A percentile compares a stretch with the other conserved stretches of the same genome.
Evolutionary conservation across 1,139 yeast genomes (phyloP).

Genomic region (Kluyveromyces sp.): DNA sequence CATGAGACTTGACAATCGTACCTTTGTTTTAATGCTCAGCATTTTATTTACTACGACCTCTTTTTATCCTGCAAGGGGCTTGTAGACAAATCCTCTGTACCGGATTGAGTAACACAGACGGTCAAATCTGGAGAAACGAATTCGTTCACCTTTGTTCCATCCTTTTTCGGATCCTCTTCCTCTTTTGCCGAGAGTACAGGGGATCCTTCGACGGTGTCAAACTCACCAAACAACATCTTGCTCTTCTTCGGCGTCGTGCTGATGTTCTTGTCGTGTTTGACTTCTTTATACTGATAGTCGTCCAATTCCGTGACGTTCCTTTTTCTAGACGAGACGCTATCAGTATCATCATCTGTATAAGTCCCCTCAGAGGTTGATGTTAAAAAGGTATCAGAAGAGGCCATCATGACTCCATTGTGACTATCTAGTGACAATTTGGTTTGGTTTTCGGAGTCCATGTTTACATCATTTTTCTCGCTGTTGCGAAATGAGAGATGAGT

Average conservation of each 20-base stretch:
- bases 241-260: constrained; percentile 23
- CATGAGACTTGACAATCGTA: too few species aligned
- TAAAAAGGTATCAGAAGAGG: not conserved
- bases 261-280: constrained; percentile 3
- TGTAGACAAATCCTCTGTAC: not conserved
- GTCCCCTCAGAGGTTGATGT: not conserved
- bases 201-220: not conserved
- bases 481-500: too few species aligned
- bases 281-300: constrained; percentile 19
- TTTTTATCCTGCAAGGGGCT: constrained; percentile 4
- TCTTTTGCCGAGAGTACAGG: constrained; percentile 1
- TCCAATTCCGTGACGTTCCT: constrained; percentile 25
- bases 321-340: constrained; percentile 15
- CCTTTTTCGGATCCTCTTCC: not conserved
- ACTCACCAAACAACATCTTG: constrained; percentile 7
- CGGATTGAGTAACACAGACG: not conserved
- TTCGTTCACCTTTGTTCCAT: not conserved
- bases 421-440: not conserved
- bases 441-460: not conserved
- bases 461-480: too few species aligned
- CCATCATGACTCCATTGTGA: not conserved
- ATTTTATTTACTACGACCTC: not conserved
- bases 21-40: constrained; percentile 1
- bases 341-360: constrained; percentile 13
- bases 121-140: not conserved